Percentiles rank a stretch among this genome's conserved stretches.
Evolutionary conservation across 176 grass and related monocot genomes (phyloP).

Genomic region (Tuctoria greenei): DNA sequence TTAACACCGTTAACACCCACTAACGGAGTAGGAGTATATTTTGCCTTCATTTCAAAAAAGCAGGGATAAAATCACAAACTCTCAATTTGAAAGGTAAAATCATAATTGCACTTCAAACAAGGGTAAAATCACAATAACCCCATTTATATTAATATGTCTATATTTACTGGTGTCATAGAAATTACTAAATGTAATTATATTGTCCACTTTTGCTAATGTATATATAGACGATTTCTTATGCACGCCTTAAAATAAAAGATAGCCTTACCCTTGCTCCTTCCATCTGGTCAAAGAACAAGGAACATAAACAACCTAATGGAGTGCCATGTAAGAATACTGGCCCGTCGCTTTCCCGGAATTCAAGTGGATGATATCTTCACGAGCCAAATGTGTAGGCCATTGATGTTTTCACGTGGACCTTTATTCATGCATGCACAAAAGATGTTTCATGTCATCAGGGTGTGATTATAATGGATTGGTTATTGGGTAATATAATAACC

Average conservation of each 20-base stretch:
- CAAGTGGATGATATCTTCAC: slow-evolving; percentile 27
- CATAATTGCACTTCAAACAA: no score
- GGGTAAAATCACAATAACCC: no score
- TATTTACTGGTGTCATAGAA: neutral
- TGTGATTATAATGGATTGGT: neutral
- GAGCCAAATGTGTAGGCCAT: slow-evolving; percentile 12
- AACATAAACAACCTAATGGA: neutral
- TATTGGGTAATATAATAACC: slow-evolving; percentile 31
- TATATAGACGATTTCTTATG: neutral
- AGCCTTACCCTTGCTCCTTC: no score
- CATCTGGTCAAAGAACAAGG: neutral
- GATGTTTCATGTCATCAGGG: slow-evolving; percentile 7
- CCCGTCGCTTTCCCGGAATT: slow-evolving; percentile 10
- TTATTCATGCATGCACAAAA: neutral
- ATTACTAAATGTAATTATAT: neutral
- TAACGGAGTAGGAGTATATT: no score
- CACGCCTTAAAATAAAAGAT: no score
- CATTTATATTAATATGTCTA: neutral
- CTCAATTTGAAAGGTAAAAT: no score
- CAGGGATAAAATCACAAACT: no score
- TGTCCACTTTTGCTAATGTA: neutral
- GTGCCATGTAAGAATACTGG: neutral
- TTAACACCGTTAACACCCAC: no score
- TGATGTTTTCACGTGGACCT: neutral
- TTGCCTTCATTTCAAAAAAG: no score